These are phyloP conservation scores for Aureobasidium sp. DNA, from an alignment of 2,329 filamentous ascomycete species.

Conservation along the genomic window DNA sequence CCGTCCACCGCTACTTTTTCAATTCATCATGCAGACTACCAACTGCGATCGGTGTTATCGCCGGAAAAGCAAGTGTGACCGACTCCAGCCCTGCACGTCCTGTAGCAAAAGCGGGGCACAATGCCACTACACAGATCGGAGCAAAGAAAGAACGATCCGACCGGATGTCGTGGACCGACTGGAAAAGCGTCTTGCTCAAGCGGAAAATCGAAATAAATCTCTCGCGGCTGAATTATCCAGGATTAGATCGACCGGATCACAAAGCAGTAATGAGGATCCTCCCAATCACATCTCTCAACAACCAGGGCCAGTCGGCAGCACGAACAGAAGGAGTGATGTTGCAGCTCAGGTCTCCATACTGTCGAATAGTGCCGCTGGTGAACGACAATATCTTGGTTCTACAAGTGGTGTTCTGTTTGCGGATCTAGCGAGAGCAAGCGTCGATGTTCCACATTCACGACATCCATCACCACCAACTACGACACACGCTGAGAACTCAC, in stretches of 20 bases:
- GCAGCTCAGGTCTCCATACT: slow-evolving; percentile 36
- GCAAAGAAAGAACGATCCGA: slow-evolving; percentile 22
- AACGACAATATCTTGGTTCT: slow-evolving; percentile 35
- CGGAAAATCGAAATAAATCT: slow-evolving; percentile 24
- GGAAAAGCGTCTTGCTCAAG: slow-evolving; percentile 26
- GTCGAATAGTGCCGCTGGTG: slow-evolving; percentile 35
- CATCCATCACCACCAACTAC: slow-evolving; percentile 5
- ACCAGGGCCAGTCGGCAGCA: background rate
- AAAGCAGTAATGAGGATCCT: background rate
- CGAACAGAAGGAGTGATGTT: slow-evolving; percentile 22
- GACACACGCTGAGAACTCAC: background rate
- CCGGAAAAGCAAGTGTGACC: slow-evolving; percentile 35
- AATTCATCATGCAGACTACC: slow-evolving; percentile 8
- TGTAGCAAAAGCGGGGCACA: slow-evolving; percentile 27
- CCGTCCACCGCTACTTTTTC: background rate
- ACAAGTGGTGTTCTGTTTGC: slow-evolving; percentile 35
- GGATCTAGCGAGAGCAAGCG: slow-evolving; percentile 28
- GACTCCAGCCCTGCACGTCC: slow-evolving; percentile 28
- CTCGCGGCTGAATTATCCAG: slow-evolving; percentile 15
- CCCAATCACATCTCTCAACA: background rate
- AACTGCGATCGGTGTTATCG: slow-evolving; percentile 34
- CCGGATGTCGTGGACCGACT: slow-evolving; percentile 28
- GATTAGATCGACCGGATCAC: background rate
- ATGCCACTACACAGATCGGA: slow-evolving; percentile 27
- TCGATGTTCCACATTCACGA: slow-evolving; percentile 12